Evolutionary conservation across 2,329 filamentous ascomycete species (phyloP).

Genomic region (Aureobasidium sp.): DNA sequence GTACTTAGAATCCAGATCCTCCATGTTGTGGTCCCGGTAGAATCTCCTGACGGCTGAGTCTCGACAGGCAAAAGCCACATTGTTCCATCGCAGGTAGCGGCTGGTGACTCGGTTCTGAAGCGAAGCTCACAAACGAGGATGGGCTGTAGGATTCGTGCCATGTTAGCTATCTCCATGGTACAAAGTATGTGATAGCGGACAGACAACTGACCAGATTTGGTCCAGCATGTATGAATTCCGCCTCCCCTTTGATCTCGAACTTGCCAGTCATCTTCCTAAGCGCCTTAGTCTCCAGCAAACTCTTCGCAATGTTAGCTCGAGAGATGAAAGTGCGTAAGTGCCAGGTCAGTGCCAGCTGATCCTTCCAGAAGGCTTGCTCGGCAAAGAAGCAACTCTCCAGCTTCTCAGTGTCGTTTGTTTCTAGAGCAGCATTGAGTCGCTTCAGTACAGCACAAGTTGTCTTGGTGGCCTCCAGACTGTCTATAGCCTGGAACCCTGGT

Average conservation of each 20-base stretch:
- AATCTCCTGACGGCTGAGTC: neutral
- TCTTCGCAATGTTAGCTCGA: neutral
- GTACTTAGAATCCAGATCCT: slow-evolving; percentile 1
- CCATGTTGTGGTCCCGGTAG: neutral
- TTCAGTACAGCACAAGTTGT: neutral
- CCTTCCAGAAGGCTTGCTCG: neutral
- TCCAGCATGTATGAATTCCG: neutral
- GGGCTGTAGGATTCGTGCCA: neutral
- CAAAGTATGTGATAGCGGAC: no score
- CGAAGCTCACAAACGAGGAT: neutral
- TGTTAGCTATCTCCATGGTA: neutral
- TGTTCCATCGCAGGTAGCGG: neutral
- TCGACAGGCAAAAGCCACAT: neutral
- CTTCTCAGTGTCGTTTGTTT: neutral
- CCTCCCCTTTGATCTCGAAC: neutral
- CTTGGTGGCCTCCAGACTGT: neutral
- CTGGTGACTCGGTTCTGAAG: neutral
- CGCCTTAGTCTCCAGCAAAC: neutral
- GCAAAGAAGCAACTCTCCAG: neutral
- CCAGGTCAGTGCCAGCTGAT: neutral
- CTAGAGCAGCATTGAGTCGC: neutral
- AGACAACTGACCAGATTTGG: neutral
- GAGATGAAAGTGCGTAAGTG: neutral
- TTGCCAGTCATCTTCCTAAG: neutral
- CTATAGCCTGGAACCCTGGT: neutral